These are phyloP conservation scores for Malus sylvestris DNA, from an alignment of 306 rosid species.

Conservation along the genomic window DNA sequence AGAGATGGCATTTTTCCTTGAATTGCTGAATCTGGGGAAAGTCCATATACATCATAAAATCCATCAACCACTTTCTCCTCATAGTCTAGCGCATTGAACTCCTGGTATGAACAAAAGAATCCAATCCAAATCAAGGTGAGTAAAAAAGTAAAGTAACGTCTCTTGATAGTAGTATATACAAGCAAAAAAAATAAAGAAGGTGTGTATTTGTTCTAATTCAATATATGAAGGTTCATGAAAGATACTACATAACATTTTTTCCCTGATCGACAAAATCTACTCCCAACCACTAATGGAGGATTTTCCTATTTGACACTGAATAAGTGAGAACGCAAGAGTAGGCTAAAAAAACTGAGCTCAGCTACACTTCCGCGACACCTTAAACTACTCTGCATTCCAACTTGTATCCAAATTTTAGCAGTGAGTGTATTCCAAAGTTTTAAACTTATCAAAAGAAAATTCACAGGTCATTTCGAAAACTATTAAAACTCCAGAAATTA, in stretches of 20 bases:
- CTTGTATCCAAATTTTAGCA: background rate
- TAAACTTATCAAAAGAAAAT: background rate
- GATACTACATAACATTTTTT: background rate
- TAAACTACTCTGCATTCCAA: background rate
- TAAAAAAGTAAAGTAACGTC: background rate
- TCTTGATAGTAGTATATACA: background rate
- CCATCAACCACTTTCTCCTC: constrained; percentile 89
- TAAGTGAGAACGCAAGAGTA: background rate
- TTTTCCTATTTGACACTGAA: background rate
- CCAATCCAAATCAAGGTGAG: constrained; percentile 22
- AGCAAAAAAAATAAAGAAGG: background rate
- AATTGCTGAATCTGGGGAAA: constrained; percentile 52
- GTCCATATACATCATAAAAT: constrained; percentile 78
- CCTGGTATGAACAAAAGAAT: constrained; percentile 40
- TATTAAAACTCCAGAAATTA: background rate
- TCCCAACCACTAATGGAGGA: background rate
- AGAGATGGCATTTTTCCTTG: constrained; percentile 93
- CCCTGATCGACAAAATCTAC: background rate
- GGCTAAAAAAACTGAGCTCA: background rate
- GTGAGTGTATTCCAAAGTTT: background rate
- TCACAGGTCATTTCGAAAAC: background rate
- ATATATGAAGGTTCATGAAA: background rate
- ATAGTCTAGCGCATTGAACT: constrained; percentile 82
- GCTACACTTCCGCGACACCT: background rate
- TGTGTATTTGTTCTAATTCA: background rate